Evolutionary conservation across 2,329 filamentous ascomycete genomes (phyloP).

Genomic region (Alternaria triticina): DNA sequence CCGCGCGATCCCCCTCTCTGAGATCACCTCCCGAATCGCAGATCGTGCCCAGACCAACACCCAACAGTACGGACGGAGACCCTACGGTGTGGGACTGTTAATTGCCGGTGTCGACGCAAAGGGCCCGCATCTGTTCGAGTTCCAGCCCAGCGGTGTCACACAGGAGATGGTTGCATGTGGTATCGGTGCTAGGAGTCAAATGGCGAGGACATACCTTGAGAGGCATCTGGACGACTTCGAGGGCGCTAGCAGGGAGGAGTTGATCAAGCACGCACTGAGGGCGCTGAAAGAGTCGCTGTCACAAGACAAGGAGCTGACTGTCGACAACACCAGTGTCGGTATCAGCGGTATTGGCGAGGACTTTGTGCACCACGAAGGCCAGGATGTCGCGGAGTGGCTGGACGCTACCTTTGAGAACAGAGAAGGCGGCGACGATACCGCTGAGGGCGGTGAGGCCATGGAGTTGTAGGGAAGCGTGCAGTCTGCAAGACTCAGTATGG

Average conservation of each 20-base stretch:
- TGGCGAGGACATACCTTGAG: slow-evolving; percentile 97
- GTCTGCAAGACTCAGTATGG: not conserved
- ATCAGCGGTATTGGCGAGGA: slow-evolving; percentile 79
- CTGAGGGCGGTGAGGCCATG: slow-evolving; percentile 57
- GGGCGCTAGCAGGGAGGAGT: slow-evolving; percentile 76
- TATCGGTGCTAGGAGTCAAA: slow-evolving; percentile 94
- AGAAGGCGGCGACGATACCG: slow-evolving; percentile 45
- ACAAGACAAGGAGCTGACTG: slow-evolving; percentile 96
- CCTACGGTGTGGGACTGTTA: slow-evolving; percentile 92
- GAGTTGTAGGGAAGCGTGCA: slow-evolving; percentile 42
- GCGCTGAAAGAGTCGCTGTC: slow-evolving; percentile 94
- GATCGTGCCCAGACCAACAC: slow-evolving; percentile 98
- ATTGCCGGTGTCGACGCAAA: slow-evolving; percentile 93
- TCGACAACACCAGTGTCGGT: slow-evolving; percentile 94
- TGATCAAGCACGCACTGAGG: slow-evolving; percentile 87
- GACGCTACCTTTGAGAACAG: slow-evolving; percentile 67
- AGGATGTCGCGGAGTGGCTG: slow-evolving; percentile 84
- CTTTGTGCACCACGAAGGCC: slow-evolving; percentile 90
- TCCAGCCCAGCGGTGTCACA: slow-evolving; percentile 94
- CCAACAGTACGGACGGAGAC: slow-evolving; percentile 94
- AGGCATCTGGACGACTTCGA: slow-evolving; percentile 85
- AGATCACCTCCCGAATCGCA: slow-evolving; percentile 89
- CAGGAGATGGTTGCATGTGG: slow-evolving; percentile 97
- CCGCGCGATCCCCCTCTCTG: slow-evolving; percentile 87
- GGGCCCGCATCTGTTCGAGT: slow-evolving; percentile 96